phyloP scores from a whole-genome alignment of 495 filamentous ascomycete genomes.

The Daldinia caldariorum region DNA sequence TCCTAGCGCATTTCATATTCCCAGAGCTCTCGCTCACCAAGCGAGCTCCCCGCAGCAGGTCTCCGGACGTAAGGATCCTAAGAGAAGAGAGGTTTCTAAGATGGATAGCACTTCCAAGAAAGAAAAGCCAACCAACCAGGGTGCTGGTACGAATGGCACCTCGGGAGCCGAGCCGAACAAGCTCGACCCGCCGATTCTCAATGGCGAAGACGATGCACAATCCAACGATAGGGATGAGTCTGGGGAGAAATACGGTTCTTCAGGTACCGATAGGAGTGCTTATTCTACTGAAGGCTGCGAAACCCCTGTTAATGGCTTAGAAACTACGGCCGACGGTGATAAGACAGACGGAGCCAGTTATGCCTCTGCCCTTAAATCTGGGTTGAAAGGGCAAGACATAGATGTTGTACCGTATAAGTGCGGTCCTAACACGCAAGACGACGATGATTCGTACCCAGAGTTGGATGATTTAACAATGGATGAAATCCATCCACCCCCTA shows the following conservation, averaged over 20 bases:
- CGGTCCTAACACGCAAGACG: conserved; percentile 31
- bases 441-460: conserved; percentile 48
- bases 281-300: conserved; percentile 13
- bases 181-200: not conserved
- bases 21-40: conserved; percentile 12
- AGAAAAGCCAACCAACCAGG: conserved; percentile 2
- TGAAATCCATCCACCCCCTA: conserved; percentile 39
- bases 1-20: conserved; percentile 23
- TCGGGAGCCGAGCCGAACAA: not conserved
- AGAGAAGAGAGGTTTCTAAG: conserved; percentile 8
- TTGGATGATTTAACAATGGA: conserved; percentile 45
- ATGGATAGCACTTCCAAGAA: conserved; percentile 13
- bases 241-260: conserved; percentile 5
- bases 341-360: conserved; percentile 28
- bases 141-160: not conserved
- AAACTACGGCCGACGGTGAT: conserved; percentile 17
- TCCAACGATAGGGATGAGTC: conserved; percentile 1
- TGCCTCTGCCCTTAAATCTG: conserved; percentile 34
- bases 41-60: conserved; percentile 12
- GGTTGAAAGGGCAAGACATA: conserved; percentile 18
- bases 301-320: conserved; percentile 22
- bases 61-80: conserved; percentile 17
- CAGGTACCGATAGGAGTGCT: conserved; percentile 14
- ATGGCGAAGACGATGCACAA: conserved; percentile 12
- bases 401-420: conserved; percentile 25